Evolutionary conservation across 352 stramenopile species (phyloP).

Genomic region (Phytopythium kandeliae): DNA sequence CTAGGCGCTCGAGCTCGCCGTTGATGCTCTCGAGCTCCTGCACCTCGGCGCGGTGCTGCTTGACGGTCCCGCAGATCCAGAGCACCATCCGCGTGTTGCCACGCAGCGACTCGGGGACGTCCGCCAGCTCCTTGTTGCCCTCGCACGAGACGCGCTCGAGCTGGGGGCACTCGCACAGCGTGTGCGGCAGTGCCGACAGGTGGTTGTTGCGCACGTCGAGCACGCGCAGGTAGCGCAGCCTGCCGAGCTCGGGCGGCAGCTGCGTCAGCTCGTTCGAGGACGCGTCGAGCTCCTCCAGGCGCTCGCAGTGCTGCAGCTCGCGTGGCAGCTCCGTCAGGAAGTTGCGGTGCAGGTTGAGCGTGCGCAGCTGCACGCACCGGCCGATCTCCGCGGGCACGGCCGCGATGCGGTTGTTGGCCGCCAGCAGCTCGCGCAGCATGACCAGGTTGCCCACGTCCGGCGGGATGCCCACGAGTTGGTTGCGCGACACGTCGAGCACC

Average conservation of each 20-base stretch:
- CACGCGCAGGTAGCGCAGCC: constrained; percentile 42
- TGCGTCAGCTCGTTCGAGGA: constrained; percentile 60
- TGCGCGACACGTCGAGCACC: constrained; percentile 61
- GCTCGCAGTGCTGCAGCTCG: constrained; percentile 63
- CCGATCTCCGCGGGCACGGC: constrained; percentile 48
- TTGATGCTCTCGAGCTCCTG: constrained; percentile 74
- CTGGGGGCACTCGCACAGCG: constrained; percentile 57
- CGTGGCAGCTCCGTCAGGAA: constrained; percentile 53
- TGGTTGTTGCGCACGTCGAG: constrained; percentile 74
- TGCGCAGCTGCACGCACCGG: constrained; percentile 58
- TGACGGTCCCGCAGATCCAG: constrained; percentile 79
- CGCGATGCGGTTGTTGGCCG: constrained; percentile 55
- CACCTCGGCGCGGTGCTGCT: constrained; percentile 55
- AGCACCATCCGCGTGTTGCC: constrained; percentile 70
- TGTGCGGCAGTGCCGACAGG: constrained; percentile 59
- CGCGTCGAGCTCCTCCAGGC: constrained; percentile 58
- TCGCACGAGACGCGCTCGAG: constrained; percentile 53
- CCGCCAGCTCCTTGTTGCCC: constrained; percentile 44
- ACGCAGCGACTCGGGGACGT: constrained; percentile 61
- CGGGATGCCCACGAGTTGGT: constrained; percentile 63
- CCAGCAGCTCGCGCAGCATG: constrained; percentile 54
- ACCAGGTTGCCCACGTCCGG: constrained; percentile 54
- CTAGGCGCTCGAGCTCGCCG: constrained; percentile 61
- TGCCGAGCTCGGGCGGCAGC: constrained; percentile 45
- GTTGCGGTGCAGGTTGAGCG: constrained; percentile 62